These are phyloP conservation scores for Xylariaceae sp. DNA, from an alignment of 2,329 filamentous ascomycete genomes.

Conservation along the genomic window DNA sequence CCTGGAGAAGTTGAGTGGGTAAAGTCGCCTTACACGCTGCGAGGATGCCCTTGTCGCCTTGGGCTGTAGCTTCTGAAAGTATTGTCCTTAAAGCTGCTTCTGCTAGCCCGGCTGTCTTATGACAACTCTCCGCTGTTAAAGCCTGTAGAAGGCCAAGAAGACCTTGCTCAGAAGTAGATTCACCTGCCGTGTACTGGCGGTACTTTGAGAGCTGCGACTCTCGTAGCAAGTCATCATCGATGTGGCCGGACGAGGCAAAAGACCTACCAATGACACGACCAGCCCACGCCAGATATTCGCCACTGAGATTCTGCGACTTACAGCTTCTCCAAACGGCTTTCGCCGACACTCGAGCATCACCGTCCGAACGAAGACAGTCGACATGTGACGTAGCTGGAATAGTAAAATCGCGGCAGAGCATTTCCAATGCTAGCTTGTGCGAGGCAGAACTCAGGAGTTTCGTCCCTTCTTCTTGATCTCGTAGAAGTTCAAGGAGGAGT, in stretches of 20 bases:
- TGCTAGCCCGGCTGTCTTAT: constrained; percentile 51
- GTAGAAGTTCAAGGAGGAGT: constrained; percentile 72
- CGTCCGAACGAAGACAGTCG: constrained; percentile 66
- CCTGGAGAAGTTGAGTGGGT: constrained; percentile 45
- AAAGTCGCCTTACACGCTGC: constrained; percentile 49
- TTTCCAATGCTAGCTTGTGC: constrained; percentile 61
- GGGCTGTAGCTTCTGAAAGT: constrained; percentile 47
- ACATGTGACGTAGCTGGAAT: constrained; percentile 51
- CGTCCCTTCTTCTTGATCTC: constrained; percentile 59
- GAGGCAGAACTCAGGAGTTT: constrained; percentile 67
- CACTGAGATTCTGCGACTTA: constrained; percentile 55
- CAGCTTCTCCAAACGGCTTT: constrained; percentile 73
- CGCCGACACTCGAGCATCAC: constrained; percentile 56
- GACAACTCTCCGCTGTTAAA: constrained; percentile 54
- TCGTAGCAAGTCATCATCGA: constrained; percentile 54
- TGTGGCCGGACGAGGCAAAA: constrained; percentile 69
- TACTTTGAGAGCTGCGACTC: constrained; percentile 54
- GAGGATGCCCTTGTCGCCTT: constrained; percentile 44
- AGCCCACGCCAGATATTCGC: constrained; percentile 76
- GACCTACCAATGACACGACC: constrained; percentile 78
- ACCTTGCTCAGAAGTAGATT: constrained; percentile 56
- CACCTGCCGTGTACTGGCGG: constrained; percentile 41
- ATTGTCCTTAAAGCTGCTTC: constrained; percentile 55
- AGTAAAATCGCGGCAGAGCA: constrained; percentile 71
- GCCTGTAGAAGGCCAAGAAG: constrained; percentile 58